phyloP scores from a whole-genome alignment of 306 rosid species.

The Fragaria nilgerrensis region DNA sequence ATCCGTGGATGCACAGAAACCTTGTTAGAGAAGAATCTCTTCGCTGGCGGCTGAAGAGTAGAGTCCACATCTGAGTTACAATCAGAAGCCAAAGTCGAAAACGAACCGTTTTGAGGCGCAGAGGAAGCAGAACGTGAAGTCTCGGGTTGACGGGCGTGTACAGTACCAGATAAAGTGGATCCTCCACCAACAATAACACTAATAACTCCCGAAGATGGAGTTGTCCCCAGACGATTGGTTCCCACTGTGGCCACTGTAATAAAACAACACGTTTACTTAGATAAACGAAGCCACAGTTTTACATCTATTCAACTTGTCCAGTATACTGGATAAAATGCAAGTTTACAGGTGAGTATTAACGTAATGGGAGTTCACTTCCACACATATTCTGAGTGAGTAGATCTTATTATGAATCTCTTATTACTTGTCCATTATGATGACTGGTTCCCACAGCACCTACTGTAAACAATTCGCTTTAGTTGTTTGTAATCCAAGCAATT shows the following conservation, averaged over 20 bases:
- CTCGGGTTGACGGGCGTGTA: constrained; percentile 7
- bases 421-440: too few relatives aligned
- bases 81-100: constrained; percentile 27
- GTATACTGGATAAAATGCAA: too few relatives aligned
- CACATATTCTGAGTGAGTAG: too few relatives aligned
- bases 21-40: constrained; percentile 4
- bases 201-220: constrained; percentile 25
- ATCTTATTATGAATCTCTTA: too few relatives aligned
- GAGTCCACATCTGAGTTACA: constrained; percentile 16
- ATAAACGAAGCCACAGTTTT: neutral
- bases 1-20: constrained; percentile 35
- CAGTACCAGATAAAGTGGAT: constrained; percentile 18
- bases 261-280: neutral
- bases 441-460: too few relatives aligned
- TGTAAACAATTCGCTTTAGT: too few relatives aligned
- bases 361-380: too few relatives aligned
- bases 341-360: too few relatives aligned
- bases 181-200: constrained; percentile 19
- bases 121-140: constrained; percentile 6
- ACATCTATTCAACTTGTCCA: neutral
- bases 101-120: neutral
- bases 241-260: neutral
- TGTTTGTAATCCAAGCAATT: too few relatives aligned
- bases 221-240: constrained; percentile 3
- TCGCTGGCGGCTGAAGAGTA: neutral